Base-by-base conservation (phyloP, 306 rosid species). In the Malus asiatica region DNA sequence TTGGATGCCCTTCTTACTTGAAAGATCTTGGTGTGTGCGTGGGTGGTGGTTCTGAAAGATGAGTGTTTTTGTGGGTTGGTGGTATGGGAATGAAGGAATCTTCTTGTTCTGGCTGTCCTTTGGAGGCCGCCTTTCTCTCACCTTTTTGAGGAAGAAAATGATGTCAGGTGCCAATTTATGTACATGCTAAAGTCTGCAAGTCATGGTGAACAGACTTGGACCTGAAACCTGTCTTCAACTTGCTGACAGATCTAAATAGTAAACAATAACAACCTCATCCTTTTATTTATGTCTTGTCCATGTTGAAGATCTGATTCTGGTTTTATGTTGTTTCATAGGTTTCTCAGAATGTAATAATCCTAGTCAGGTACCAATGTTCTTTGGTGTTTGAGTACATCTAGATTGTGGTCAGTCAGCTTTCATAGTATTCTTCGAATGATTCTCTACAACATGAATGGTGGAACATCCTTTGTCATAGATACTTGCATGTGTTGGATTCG, bases 11-110 rank as follows among this genome's bases (percentile, higher is more conserved):
- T 74, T 78, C 83, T 44, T 44, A 44, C 1, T 76, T 80, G 85
- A 35, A 35, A 79, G 87, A 82, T 89, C 73, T 82, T 78, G 71
- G 69, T 78, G 78, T 76, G 66, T 44, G 46, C 0, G 46, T 44
- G 46, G 46, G 83, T 52, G 81, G 78, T 79, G 48, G 90, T 74
- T 69, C 86, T 84, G 84, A 84, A 89, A 87, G 91, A 82, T 46
- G 73, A 64, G 78, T 11, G 14, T 70, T 79, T 84, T 87, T 84
- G 83, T 86, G 88, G 72, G 84, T 83, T 68, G 13, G 46, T 68
- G 87, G 84, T 84, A n/a, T 73, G 68, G 77, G 66, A 82, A 87
- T 78, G 86, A 86, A 81, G 88, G 96, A 90, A 88, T 89, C 86
- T 85, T 85, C 83, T 81, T 61, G 85, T 80, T 80, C 74, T 73